Evolutionary conservation across 1,284 basidiomycete genomes (phyloP), one percentile per base, ranked within the genome.

Genomic region (Ceratobasidium sp.): DNA sequence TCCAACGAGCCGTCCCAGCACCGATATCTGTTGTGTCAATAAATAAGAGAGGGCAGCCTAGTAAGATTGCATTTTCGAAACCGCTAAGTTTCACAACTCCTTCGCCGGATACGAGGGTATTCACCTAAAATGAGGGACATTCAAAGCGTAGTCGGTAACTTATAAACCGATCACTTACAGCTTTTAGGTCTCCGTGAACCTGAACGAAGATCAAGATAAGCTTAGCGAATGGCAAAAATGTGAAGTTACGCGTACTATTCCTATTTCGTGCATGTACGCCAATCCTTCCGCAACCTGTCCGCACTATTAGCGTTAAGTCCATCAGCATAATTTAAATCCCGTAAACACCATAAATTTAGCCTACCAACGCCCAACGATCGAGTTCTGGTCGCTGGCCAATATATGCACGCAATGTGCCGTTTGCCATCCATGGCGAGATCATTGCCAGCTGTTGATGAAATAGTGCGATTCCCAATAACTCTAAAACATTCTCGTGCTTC

Each of bases 351-450:
- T 27, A 53, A 22, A 50, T 19, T 2, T 22, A 33, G 19, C 27
- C 8, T 29, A 59, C 56, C 56, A 59, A 33, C 15, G 22, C 11
- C 27, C 27, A 59, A 14, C 62, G 41, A 64, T 50, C 27, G 19
- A 29, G 41, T 5, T 31, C 45, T 19, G 24, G 62, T 29, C 48
- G 1, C 3, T 24, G 9, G 24, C 14, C 2, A 17, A 64, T 19
- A 29, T 64, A 64, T n/a, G n/a, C 44, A 22, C 24, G 19, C 14
- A 64, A 6, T 1, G 24, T 64, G 4, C 62, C 62, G 29, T 6
- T n/a, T n/a, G 36, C 62, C 62, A 64, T 64, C 62, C 62, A 64
- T 2, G 62, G 62, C 3, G 62, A 64, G n/a, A 64, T 31, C 62
- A 64, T 64, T 7, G 44, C 41, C 19, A 64, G 9, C 14, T 31